These are phyloP conservation scores for Alternaria infectoria DNA, from an alignment of 2,329 filamentous ascomycete genomes.

Conservation along the genomic window DNA sequence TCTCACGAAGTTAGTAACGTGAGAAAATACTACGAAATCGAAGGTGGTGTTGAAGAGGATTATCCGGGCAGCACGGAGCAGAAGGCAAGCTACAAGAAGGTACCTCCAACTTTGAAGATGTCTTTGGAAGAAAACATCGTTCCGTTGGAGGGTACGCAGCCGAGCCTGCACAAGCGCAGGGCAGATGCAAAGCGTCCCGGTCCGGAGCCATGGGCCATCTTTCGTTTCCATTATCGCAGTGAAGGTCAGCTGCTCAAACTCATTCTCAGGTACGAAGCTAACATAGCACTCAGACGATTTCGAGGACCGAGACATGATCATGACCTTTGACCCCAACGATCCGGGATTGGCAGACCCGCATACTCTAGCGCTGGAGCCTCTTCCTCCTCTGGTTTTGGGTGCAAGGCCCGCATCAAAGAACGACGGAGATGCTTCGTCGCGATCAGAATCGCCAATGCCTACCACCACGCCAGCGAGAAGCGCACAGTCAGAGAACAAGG, in stretches of 20 bases:
- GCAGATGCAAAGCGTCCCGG: conserved; percentile 37
- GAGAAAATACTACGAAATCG: conserved; percentile 15
- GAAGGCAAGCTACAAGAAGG: conserved; percentile 15
- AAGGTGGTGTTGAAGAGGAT: not conserved
- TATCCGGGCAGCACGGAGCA: not conserved
- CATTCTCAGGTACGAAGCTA: too few relatives aligned
- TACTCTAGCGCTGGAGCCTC: conserved; percentile 20
- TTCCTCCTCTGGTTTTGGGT: conserved; percentile 13
- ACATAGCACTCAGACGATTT: conserved; percentile 20
- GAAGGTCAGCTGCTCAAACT: conserved; percentile 18
- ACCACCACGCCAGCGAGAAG: conserved; percentile 13
- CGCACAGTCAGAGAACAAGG: not conserved
- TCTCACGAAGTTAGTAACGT: conserved; percentile 14
- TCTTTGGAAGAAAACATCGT: conserved; percentile 23
- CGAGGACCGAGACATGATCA: conserved; percentile 4
- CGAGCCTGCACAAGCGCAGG: conserved; percentile 14
- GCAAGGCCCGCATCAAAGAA: conserved; percentile 14
- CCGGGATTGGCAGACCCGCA: too few relatives aligned
- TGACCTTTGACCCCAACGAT: conserved; percentile 19
- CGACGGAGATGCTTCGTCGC: conserved; percentile 15
- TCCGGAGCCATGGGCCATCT: conserved; percentile 46
- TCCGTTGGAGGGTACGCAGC: conserved; percentile 9
- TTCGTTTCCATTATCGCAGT: conserved; percentile 52
- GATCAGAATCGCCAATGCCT: conserved; percentile 15
- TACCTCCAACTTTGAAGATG: conserved; percentile 33